These are phyloP conservation scores for Flueggea neowawraea DNA, from an alignment of 441 rosid species.

Conservation along the genomic window DNA sequence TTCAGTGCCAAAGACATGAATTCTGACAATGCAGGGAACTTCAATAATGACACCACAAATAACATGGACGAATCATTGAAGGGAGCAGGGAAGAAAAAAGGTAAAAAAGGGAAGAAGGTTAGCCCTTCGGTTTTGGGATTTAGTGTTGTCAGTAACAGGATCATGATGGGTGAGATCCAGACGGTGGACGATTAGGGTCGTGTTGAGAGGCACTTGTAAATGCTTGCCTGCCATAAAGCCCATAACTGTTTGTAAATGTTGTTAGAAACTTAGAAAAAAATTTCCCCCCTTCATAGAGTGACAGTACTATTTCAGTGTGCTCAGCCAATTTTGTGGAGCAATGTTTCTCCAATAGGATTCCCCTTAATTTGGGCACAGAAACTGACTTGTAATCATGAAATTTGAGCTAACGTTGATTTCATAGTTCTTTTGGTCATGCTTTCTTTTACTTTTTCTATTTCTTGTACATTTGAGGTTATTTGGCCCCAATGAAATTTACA, in stretches of 20 bases:
- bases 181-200: slow-evolving; percentile 63
- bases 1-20: slow-evolving; percentile 34
- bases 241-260: slow-evolving; percentile 27
- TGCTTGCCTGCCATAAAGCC: slow-evolving; percentile 23
- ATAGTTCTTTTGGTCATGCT: no score
- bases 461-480: no score
- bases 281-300: slow-evolving; percentile 12
- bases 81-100: slow-evolving; percentile 78
- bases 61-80: slow-evolving; percentile 53
- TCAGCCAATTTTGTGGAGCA: slow-evolving; percentile 45
- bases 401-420: no score
- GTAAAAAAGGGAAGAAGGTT: slow-evolving; percentile 93
- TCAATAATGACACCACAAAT: slow-evolving; percentile 15
- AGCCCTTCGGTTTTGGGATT: slow-evolving; percentile 82
- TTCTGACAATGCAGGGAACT: slow-evolving; percentile 34
- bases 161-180: slow-evolving; percentile 99
- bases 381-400: no score
- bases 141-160: slow-evolving; percentile 93
- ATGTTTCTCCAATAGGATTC: slow-evolving; percentile 13
- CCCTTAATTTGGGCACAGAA: no score
- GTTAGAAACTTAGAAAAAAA: background rate
- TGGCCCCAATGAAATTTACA: no score
- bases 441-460: no score
- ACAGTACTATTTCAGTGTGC: slow-evolving; percentile 36
- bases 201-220: slow-evolving; percentile 32